Conservation (phyloP, 2,329 filamentous ascomycete genomes). For the Claviceps paspali region DNA sequence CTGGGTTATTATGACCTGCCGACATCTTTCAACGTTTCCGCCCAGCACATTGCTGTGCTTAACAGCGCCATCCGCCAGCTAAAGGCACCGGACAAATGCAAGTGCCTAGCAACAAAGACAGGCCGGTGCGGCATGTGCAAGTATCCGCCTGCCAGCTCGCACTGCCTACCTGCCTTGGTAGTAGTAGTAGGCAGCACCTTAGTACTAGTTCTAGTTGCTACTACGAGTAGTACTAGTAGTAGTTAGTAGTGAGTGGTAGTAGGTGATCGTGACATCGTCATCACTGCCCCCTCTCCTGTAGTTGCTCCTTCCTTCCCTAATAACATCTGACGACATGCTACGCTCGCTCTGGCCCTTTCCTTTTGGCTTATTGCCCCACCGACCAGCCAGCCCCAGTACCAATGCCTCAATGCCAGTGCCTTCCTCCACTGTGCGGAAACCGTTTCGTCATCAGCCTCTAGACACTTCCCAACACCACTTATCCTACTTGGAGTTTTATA, state of each 20-base stretch:
- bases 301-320: background rate
- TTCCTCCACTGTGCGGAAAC: background rate
- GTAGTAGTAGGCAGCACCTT: too few relatives aligned
- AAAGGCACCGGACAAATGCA: background rate
- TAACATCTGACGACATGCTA: slow-evolving; percentile 1
- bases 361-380: background rate
- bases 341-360: background rate
- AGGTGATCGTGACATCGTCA: background rate
- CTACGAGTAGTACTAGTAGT: too few relatives aligned
- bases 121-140: slow-evolving; percentile 2
- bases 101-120: background rate
- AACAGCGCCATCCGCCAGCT: too few relatives aligned
- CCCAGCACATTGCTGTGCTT: too few relatives aligned
- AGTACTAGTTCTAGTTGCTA: too few relatives aligned
- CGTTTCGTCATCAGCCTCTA: slow-evolving; percentile 4
- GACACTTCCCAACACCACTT: background rate
- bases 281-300: slow-evolving; percentile 1
- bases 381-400: background rate
- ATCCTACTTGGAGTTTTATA: slow-evolving; percentile 2
- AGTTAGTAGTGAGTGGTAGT: too few relatives aligned
- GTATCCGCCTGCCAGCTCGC: background rate
- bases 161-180: too few relatives aligned
- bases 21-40: too few relatives aligned
- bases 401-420: background rate
- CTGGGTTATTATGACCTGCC: background rate